These are phyloP conservation scores for Quercus aquifolioides DNA, from an alignment of 306 rosid species.

Conservation along the genomic window DNA sequence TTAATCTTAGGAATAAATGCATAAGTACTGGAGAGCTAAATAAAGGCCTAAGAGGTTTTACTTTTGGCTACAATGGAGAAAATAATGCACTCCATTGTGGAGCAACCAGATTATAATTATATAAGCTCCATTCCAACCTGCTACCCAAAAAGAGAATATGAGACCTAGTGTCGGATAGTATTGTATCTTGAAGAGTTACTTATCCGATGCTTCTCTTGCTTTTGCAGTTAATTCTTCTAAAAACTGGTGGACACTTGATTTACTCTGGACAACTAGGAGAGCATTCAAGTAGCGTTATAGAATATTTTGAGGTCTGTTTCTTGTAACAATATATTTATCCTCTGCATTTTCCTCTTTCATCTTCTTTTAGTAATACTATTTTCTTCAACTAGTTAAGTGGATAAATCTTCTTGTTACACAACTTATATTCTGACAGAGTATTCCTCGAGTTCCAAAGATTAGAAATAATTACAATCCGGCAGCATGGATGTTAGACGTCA, in stretches of 20 bases:
- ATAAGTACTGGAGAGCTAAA: not conserved
- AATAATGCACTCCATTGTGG: not conserved
- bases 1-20: not conserved
- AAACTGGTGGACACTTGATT: slow-evolving; percentile 55
- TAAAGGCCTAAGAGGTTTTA: not conserved
- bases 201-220: not conserved
- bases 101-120: too few relatives aligned
- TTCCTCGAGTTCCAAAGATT: slow-evolving; percentile 56
- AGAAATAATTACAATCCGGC: slow-evolving; percentile 67
- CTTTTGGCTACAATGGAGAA: not conserved
- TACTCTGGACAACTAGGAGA: slow-evolving; percentile 50
- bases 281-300: slow-evolving; percentile 43
- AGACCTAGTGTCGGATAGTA: too few relatives aligned
- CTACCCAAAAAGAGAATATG: too few relatives aligned
- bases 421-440: slow-evolving; percentile 31
- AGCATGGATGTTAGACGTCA: slow-evolving; percentile 74
- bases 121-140: too few relatives aligned
- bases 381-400: not conserved
- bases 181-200: not conserved
- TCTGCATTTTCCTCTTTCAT: not conserved
- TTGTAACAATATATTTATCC: not conserved
- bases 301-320: slow-evolving; percentile 56
- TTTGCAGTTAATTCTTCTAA: slow-evolving; percentile 51
- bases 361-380: not conserved
- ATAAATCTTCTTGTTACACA: slow-evolving; percentile 12